Percentiles rank a stretch among this genome's conserved stretches.
These are phyloP conservation scores for Brassica hybrid DNA, from an alignment of 441 rosid species.

Conservation along the genomic window DNA sequence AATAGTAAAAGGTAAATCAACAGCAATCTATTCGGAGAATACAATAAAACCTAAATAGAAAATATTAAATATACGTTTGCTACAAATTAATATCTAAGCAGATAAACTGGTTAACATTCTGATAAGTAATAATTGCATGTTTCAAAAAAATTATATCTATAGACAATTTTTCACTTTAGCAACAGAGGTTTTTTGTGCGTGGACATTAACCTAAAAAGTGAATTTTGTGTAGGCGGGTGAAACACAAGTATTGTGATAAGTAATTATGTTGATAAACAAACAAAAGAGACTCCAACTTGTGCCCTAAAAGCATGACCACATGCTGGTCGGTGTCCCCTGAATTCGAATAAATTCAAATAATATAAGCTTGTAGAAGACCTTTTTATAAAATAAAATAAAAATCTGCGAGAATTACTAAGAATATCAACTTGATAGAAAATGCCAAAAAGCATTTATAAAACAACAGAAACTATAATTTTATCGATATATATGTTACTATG, in stretches of 20 bases:
- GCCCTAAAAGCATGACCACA: constrained; percentile 14
- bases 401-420: not conserved
- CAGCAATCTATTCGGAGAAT: not conserved
- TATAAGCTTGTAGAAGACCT: not conserved
- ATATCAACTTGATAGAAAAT: constrained; percentile 8
- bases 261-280: constrained; percentile 3
- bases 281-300: constrained; percentile 3
- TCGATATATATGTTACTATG: constrained; percentile 32
- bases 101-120: not conserved
- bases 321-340: constrained; percentile 9
- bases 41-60: not conserved
- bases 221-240: constrained; percentile 40
- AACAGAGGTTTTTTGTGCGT: constrained; percentile 20
- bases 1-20: not conserved
- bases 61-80: not conserved
- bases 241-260: constrained; percentile 38
- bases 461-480: not conserved
- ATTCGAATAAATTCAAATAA: not conserved
- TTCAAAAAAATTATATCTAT: constrained; percentile 19
- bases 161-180: constrained; percentile 35
- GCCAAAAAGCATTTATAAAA: constrained; percentile 4
- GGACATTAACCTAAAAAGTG: constrained; percentile 40
- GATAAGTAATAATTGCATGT: constrained; percentile 38
- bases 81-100: not conserved
- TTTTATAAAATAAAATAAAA: not conserved